Evolutionary conservation across 2,329 filamentous ascomycete genomes (phyloP), one percentile per base, ranked within the genome.

Genomic region (Xylogone sp.): DNA sequence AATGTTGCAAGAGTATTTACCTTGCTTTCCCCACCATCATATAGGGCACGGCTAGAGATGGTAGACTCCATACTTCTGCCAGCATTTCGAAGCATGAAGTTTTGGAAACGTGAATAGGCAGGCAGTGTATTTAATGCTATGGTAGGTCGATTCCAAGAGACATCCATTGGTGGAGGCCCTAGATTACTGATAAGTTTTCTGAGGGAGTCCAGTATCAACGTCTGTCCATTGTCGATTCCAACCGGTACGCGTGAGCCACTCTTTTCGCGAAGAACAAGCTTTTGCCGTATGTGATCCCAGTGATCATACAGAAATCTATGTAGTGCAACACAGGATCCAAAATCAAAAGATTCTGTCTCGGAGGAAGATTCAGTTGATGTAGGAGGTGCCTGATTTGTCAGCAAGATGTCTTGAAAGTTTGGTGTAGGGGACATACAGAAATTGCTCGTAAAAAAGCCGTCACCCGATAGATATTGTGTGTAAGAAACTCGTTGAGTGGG

Each of bases 221-320:
- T 77, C 18, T 76, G 73, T 8, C 73, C 74, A 39, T 78, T 75
- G 24, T 71, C 66, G 19, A 77, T 67, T 46, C 84, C 81, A 3
- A 72, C 72, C 3, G 81, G 77, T 2, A 78, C 78, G 27, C 78
- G 75, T 46, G 76, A 74, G 13, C 81, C 81, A 60, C 77, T 75
- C 47, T 79, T 74, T 60, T 86, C 82, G 52, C 79, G 76, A 8
- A 81, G 75, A 27, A 82, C 74, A 18, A 88, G 74, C 42, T 81
- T 82, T 59, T 87, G 84, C 45, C 82, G 74, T 18, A 88, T 79
- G 55, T 84, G 82, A 55, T 88, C 84, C 83, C 84, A 87, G 56
- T 88, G 82, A 54, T 88, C 84, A 59, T 87, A 88, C 10, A 88
- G 67, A 58, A 87, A 88, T 42, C 84, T 74, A 66, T 88, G 84